Conservation (phyloP, 1,284 basidiomycete species). For the Golubevia sp. region DNA sequence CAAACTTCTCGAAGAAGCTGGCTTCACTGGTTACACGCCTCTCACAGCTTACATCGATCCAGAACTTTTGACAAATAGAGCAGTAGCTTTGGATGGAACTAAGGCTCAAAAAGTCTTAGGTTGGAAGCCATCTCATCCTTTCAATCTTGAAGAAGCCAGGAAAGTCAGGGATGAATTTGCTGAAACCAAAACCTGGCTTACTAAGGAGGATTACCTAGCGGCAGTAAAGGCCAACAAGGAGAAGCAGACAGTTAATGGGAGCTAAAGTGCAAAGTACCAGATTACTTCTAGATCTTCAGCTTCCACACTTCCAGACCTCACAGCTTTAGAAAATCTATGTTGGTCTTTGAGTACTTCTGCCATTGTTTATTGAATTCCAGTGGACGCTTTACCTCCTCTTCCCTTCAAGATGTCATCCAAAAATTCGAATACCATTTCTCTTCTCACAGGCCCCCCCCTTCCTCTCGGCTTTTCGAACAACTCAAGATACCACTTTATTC, state of each 20-base stretch:
- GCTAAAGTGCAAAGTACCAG: background rate
- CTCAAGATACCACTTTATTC: background rate
- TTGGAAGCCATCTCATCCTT: constrained; percentile 16
- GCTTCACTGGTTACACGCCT: constrained; percentile 10
- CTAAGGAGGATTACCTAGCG: background rate
- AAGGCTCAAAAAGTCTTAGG: constrained; percentile 22
- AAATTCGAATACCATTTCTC: background rate
- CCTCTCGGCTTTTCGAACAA: background rate
- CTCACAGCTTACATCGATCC: constrained; percentile 15
- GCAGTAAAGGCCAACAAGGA: background rate
- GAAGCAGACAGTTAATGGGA: background rate
- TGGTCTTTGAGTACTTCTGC: too few species aligned
- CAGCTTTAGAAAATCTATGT: too few species aligned
- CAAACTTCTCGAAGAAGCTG: constrained; percentile 13
- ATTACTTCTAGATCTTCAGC: background rate
- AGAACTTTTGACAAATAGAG: constrained; percentile 24
- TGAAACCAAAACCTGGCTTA: background rate
- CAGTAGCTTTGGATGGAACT: constrained; percentile 20
- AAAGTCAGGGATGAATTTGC: background rate
- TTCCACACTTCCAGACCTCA: too few species aligned
- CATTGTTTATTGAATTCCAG: too few species aligned
- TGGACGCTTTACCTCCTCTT: too few species aligned
- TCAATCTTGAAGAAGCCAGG: background rate
- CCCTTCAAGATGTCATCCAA: background rate
- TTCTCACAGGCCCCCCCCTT: background rate